Evolutionary conservation across 2,329 filamentous ascomycete genomes (phyloP), one percentile per base, ranked within the genome.

Genomic region (Tolypocladium ovalisporum): DNA sequence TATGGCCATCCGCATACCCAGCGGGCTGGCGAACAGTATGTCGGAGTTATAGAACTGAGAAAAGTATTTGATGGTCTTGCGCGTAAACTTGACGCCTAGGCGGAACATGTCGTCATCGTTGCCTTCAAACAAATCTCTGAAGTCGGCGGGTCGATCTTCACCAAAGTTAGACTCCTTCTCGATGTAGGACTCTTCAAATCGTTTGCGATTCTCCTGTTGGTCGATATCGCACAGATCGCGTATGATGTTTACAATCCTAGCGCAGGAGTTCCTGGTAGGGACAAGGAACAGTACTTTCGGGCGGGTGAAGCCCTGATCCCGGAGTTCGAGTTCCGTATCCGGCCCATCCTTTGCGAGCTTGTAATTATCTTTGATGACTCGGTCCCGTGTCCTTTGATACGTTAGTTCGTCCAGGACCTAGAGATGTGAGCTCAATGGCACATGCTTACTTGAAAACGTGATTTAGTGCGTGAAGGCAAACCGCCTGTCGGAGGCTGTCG

Each of bases 21-120:
- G 78, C 0, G 94, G 90, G 63, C 90, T 96, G 27, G 90, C 91
- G 56, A 99, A 79, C 57, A 99, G 90, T 62, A 99, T 91, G 69
- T 99, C 94, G 12, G 92, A 96, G 70, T 88, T 93, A 77, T 97
- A 97, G 71, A 99, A 99, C 61, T 91, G 88, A 0, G 93, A 83
- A 75, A 96, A 99, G 70, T 89, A 94, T 70, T 97, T 97, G 68
- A 97, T 79, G 0, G 91, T 96, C 73, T 97, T 97, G 60, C 94
- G 84, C 0, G 94, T 97, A 70, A 99, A 95, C 72, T 97, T 99
- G 68, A 99, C 73, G n/a, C 93, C 94, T 2, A 97, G 77, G 3
- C 93, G 85, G 75, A 97, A 99, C 82, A 95, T 94, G 73, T 99
- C 94, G 69, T 97, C 94, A 69, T 96, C 90, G 68, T 97, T 97